Evolutionary conservation across 1,284 basidiomycete species (phyloP).

Genomic region (Lentinula novae-zelandiae): DNA sequence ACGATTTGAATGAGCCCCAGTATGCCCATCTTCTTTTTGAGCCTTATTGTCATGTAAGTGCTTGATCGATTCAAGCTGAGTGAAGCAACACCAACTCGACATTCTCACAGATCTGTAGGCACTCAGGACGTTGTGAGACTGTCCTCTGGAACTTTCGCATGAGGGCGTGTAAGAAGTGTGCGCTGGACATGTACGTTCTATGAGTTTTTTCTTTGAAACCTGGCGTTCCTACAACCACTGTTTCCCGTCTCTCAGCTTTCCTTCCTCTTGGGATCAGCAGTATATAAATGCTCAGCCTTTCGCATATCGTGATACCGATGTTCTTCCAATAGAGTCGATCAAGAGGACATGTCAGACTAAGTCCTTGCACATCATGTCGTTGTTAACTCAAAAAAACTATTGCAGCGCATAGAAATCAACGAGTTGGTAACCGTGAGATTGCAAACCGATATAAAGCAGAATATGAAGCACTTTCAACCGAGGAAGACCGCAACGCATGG

Average conservation of each 20-base stretch:
- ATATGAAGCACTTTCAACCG: neutral
- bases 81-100: neutral
- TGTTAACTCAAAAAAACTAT: neutral
- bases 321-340: neutral
- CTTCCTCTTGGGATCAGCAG: neutral
- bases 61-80: neutral
- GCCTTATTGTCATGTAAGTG: constrained; percentile 25
- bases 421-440: neutral
- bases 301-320: too few species aligned
- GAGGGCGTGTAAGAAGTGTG: constrained; percentile 4
- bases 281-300: too few species aligned
- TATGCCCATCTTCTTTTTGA: constrained; percentile 28
- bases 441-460: neutral
- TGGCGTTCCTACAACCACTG: neutral
- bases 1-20: constrained; percentile 26
- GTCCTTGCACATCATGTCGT: neutral
- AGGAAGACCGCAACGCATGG: neutral
- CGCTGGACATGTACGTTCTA: neutral
- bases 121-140: neutral
- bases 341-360: neutral
- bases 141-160: constrained; percentile 3
- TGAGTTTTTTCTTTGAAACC: neutral
- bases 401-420: neutral
- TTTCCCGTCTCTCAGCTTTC: neutral
- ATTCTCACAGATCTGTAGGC: constrained; percentile 10